phyloP scores from a whole-genome alignment of 495 filamentous ascomycete genomes.

The Hypoxylon lenormandii region DNA sequence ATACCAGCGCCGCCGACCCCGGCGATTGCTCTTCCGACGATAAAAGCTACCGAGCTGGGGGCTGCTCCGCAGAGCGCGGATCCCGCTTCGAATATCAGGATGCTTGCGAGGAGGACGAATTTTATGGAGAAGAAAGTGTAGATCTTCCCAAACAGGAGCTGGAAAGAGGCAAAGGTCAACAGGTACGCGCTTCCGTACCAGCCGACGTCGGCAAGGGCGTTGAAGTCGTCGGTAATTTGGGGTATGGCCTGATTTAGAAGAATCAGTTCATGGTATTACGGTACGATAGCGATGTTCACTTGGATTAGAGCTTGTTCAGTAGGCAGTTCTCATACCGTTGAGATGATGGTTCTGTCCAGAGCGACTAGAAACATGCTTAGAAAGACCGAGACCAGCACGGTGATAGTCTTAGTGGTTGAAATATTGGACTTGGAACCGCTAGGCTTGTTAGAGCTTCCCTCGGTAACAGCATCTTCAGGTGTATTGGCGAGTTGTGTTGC shows the following conservation, averaged over 20 bases:
- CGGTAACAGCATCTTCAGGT: no score
- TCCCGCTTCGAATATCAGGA: conserved; percentile 55
- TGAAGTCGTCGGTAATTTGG: conserved; percentile 56
- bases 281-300: no score
- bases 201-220: conserved; percentile 53
- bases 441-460: no score
- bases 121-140: conserved; percentile 59
- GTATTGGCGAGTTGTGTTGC: no score
- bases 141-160: conserved; percentile 60
- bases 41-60: conserved; percentile 64
- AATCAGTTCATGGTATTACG: no score
- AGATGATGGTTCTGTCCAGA: no score
- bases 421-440: no score
- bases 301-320: no score
- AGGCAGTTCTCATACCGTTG: no score
- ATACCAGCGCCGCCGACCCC: conserved; percentile 62
- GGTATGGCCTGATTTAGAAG: conserved; percentile 36
- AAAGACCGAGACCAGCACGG: no score
- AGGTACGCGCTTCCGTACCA: conserved; percentile 65
- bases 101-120: conserved; percentile 48
- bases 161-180: conserved; percentile 58
- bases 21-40: conserved; percentile 67
- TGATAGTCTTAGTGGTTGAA: no score
- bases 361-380: no score
- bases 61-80: conserved; percentile 67